Evolutionary conservation across 2,329 filamentous ascomycete species (phyloP).

Genomic region (Aspergillus piperis): DNA sequence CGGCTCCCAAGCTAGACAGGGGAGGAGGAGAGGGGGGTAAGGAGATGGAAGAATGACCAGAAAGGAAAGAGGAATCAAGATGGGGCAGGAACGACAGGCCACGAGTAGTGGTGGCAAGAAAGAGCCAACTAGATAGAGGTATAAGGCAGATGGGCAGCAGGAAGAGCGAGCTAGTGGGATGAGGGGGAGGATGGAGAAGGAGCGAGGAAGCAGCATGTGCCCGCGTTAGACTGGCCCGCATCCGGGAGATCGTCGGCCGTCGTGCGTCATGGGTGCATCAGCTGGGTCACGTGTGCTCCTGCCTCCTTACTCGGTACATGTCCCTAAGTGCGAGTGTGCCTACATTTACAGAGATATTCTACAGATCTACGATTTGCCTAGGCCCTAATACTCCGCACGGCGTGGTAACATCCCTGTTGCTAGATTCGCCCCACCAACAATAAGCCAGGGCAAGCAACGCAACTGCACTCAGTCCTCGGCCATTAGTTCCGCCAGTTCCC

Average conservation of each 20-base stretch:
- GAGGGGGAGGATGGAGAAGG: slow-evolving; percentile 19
- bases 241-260: slow-evolving; percentile 34
- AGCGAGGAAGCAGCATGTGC: slow-evolving; percentile 13
- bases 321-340: background rate
- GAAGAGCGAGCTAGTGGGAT: slow-evolving; percentile 1
- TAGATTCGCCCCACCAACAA: too few species aligned
- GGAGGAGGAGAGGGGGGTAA: background rate
- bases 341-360: background rate
- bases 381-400: background rate
- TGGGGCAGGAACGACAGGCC: background rate
- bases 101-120: background rate
- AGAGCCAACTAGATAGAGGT: background rate
- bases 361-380: background rate
- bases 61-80: background rate
- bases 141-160: background rate
- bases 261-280: slow-evolving; percentile 36
- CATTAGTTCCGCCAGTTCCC: slow-evolving; percentile 89
- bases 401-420: slow-evolving; percentile 75
- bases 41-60: background rate
- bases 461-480: slow-evolving; percentile 57
- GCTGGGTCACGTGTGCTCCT: slow-evolving; percentile 32
- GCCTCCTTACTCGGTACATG: slow-evolving; percentile 36
- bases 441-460: slow-evolving; percentile 64
- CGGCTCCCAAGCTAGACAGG: background rate
- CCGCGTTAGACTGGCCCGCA: slow-evolving; percentile 19